A percentile compares a stretch with the other conserved stretches of the same genome.
Conservation (phyloP, 78 protist genomes). For the Dictyostelium brefeldianum region DNA sequence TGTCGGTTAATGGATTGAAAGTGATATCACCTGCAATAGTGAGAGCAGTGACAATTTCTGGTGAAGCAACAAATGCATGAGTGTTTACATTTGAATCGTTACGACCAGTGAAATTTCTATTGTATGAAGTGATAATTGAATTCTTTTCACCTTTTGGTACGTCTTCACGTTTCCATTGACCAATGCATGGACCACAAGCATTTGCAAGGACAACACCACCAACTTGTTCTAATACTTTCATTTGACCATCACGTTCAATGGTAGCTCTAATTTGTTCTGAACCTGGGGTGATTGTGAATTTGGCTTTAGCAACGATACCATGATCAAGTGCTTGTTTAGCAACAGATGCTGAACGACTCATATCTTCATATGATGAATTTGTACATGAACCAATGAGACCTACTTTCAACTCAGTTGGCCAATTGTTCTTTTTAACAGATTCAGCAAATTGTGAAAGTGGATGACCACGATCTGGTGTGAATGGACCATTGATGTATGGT, state of each 20-base stretch:
- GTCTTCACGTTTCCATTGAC: conserved; percentile 96
- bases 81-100: conserved; percentile 96
- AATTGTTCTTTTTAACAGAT: conserved; percentile 83
- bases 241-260: conserved; percentile 94
- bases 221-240: conserved; percentile 77
- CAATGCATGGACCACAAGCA: conserved; percentile 99
- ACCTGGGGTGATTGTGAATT: conserved; percentile 96
- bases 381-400: conserved; percentile 98
- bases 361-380: conserved; percentile 97
- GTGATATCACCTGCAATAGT: conserved; percentile 92
- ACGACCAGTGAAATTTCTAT: conserved; percentile 96
- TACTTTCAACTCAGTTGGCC: conserved; percentile 95
- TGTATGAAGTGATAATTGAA: conserved; percentile 97
- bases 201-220: conserved; percentile 97
- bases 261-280: conserved; percentile 97
- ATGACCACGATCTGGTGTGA: conserved; percentile 96
- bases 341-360: conserved; percentile 93
- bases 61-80: conserved; percentile 97
- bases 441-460: conserved; percentile 87
- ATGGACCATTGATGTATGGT: conserved; percentile 98
- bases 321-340: conserved; percentile 90
- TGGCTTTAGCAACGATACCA: conserved; percentile 91
- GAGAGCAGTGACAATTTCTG: conserved; percentile 96
- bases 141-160: conserved; percentile 89
- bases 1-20: conserved; percentile 95